Conservation (phyloP, 2,329 filamentous ascomycete genomes). For the Pyricularia pennisetigena region DNA sequence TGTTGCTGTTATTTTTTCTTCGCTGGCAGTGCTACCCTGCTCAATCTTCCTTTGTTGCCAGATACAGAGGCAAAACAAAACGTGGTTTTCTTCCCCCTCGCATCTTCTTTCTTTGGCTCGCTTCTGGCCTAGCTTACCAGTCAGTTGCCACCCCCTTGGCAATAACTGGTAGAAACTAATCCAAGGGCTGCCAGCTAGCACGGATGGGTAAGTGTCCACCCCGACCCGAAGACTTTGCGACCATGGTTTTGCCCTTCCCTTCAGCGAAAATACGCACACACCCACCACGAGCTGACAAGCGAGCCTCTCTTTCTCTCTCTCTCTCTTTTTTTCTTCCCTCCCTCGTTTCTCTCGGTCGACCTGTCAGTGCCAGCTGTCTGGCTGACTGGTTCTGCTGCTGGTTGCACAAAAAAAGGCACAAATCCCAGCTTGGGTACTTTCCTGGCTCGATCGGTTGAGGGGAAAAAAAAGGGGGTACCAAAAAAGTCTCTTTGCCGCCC, state of each 20-base stretch:
- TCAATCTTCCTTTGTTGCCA: neutral
- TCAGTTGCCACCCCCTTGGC: neutral
- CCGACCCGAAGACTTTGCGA: neutral
- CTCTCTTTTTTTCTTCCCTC: no score
- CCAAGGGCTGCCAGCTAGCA: neutral
- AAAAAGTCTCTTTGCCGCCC: neutral
- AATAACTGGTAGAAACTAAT: neutral
- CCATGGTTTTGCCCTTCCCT: neutral
- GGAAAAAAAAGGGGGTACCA: no score
- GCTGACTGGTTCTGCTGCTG: neutral
- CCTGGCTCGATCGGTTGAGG: neutral
- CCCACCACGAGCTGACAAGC: neutral
- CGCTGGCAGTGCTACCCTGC: neutral
- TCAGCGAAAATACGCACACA: neutral
- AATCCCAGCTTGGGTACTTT: neutral
- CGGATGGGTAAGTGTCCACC: neutral
- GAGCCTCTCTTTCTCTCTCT: no score
- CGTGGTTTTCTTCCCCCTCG: no score
- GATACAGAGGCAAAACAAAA: neutral
- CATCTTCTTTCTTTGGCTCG: neutral
- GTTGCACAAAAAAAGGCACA: neutral
- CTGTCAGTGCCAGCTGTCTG: neutral
- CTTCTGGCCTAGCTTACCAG: neutral
- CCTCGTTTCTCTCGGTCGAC: neutral
- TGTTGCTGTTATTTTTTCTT: neutral